A percentile compares a stretch with the other conserved stretches of the same genome.
Evolutionary conservation across 768 basidiomycete species (phyloP).

Genomic region (Kwoniella europaea): DNA sequence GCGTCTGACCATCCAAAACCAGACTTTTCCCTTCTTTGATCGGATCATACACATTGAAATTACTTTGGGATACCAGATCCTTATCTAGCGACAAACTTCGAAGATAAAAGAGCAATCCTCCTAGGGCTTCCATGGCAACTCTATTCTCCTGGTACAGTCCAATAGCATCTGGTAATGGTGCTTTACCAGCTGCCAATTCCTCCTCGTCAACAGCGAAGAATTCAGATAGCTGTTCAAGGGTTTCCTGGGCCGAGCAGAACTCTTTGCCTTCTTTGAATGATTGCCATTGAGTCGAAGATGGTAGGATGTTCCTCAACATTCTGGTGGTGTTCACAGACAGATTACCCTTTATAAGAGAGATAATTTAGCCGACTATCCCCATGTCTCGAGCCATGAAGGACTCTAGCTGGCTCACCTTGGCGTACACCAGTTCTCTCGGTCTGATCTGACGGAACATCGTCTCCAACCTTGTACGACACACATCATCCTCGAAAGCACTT

Average conservation of each 20-base stretch:
- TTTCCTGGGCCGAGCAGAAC: conserved; percentile 65
- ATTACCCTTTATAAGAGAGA: conserved; percentile 65
- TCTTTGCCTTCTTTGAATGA: conserved; percentile 75
- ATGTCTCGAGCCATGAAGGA: too few species aligned
- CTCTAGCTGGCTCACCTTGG: conserved; percentile 67
- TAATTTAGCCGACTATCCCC: too few species aligned
- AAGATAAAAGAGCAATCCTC: conserved; percentile 89
- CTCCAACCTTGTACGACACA: conserved; percentile 88
- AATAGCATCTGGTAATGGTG: conserved; percentile 71
- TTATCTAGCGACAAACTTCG: conserved; percentile 93
- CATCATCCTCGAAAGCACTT: conserved; percentile 86
- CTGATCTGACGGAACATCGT: conserved; percentile 88
- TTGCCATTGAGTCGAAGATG: conserved; percentile 85
- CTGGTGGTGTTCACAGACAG: conserved; percentile 81
- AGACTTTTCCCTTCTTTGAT: conserved; percentile 86
- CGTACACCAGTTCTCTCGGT: conserved; percentile 87
- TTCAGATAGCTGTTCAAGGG: conserved; percentile 40
- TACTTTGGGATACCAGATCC: conserved; percentile 91
- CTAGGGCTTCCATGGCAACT: conserved; percentile 80
- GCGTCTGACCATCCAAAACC: conserved; percentile 88
- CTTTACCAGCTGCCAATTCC: conserved; percentile 29
- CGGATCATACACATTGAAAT: conserved; percentile 97
- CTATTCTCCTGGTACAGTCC: conserved; percentile 69
- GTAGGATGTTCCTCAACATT: conserved; percentile 78
- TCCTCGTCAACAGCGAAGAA: conserved; percentile 56